phyloP scores from a whole-genome alignment of 1,139 yeast species.

The Barnettozyma hawaiiensis region DNA sequence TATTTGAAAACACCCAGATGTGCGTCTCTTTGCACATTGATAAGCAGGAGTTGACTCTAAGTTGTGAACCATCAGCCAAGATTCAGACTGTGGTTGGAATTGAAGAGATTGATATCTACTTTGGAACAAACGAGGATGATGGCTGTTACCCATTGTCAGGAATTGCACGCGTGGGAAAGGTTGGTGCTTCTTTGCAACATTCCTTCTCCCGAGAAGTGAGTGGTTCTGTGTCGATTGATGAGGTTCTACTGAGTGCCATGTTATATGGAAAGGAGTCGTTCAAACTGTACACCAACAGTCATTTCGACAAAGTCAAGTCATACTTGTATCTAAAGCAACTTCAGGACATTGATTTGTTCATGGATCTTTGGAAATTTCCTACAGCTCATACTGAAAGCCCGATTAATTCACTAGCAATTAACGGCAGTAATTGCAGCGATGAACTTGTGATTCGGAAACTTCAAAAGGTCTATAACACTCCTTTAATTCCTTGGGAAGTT shows the following conservation, averaged over 20 bases:
- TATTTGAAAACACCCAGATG: conserved; percentile 52
- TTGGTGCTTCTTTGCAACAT: conserved; percentile 77
- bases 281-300: conserved; percentile 45
- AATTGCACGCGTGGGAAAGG: conserved; percentile 42
- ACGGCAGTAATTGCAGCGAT: conserved; percentile 11
- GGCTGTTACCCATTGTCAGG: conserved; percentile 39
- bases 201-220: conserved; percentile 85
- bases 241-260: conserved; percentile 38
- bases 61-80: conserved; percentile 92
- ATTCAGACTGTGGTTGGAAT: conserved; percentile 81
- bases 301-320: conserved; percentile 51
- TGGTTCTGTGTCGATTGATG: conserved; percentile 61
- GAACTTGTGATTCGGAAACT: conserved; percentile 44
- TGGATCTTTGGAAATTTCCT: conserved; percentile 75
- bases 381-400: conserved; percentile 8
- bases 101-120: conserved; percentile 54
- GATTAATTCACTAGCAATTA: conserved; percentile 1
- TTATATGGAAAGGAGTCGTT: conserved; percentile 37
- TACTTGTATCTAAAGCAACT: conserved; percentile 77
- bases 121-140: conserved; percentile 47
- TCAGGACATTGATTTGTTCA: conserved; percentile 78
- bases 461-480: conserved; percentile 56
- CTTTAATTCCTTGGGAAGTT: conserved; percentile 72
- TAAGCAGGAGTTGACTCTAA: conserved; percentile 66
- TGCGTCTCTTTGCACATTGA: conserved; percentile 62